phyloP scores from a whole-genome alignment of 164 flowering plant species.

The Santalum album region DNA sequence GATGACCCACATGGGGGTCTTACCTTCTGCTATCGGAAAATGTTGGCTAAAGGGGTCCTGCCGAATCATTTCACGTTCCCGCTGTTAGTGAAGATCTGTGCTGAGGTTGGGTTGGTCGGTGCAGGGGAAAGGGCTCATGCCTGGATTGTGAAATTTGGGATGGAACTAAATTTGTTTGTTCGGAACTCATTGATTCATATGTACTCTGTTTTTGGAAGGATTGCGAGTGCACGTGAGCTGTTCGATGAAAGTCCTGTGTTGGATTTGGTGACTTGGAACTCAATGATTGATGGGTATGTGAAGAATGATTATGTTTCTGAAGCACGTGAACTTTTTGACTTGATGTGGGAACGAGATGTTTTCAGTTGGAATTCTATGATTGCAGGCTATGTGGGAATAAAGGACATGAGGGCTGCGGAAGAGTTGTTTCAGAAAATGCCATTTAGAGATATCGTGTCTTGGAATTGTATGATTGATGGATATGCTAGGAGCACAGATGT shows the following conservation, averaged over 20 bases:
- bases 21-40: conserved; percentile 28
- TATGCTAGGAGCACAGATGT: conserved; percentile 36
- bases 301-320: conserved; percentile 39
- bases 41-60: conserved; percentile 24
- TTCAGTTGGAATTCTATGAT: conserved; percentile 53
- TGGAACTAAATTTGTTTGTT: conserved; percentile 44
- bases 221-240: conserved; percentile 30
- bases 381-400: conserved; percentile 32
- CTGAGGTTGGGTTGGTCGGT: conserved; percentile 25
- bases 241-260: conserved; percentile 31
- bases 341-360: conserved; percentile 38
- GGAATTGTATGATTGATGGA: conserved; percentile 68
- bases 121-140: conserved; percentile 50
- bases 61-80: conserved; percentile 63
- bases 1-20: conserved; percentile 30
- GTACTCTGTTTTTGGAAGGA: conserved; percentile 33
- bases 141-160: conserved; percentile 35
- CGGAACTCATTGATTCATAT: conserved; percentile 54
- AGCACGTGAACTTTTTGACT: conserved; percentile 43
- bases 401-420: conserved; percentile 30
- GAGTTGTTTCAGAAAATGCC: conserved; percentile 38
- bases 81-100: conserved; percentile 39
- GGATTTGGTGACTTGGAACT: conserved; percentile 54
- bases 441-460: conserved; percentile 37
- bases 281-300: conserved; percentile 58